A percentile compares a stretch with the other conserved stretches of the same genome.
Evolutionary conservation across 306 rosid genomes (phyloP).

Genomic region (Trifolium repens): DNA sequence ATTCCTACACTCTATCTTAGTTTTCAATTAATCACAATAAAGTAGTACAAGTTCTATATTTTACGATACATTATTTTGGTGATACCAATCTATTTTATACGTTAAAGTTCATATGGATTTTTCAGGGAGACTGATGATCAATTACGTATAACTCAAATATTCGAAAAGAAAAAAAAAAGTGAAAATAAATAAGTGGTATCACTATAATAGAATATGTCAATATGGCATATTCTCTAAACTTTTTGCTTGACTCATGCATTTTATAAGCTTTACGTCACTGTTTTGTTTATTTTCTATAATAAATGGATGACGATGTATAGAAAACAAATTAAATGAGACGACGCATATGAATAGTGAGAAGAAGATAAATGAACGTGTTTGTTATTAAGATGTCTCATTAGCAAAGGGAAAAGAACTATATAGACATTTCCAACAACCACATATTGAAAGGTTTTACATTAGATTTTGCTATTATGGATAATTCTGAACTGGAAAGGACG

Average conservation of each 20-base stretch:
- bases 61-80: not conserved
- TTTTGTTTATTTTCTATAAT: not conserved
- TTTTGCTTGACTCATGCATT: not conserved
- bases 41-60: not conserved
- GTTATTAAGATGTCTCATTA: not conserved
- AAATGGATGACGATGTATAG: not conserved
- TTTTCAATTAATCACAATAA: not conserved
- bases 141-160: not conserved
- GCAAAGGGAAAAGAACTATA: conserved; percentile 1
- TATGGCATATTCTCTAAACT: not conserved
- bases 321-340: not conserved
- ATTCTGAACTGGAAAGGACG: too few relatives aligned
- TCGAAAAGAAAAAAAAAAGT: not conserved
- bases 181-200: not conserved
- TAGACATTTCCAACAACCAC: not conserved
- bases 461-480: too few relatives aligned
- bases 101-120: not conserved
- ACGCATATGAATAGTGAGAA: not conserved
- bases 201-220: not conserved
- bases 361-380: not conserved
- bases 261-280: not conserved
- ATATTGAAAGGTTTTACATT: too few relatives aligned
- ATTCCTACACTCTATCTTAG: not conserved
- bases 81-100: not conserved
- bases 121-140: not conserved